Base-by-base conservation (phyloP, 2,329 filamentous ascomycete genomes). In the Aspergillus niger region DNA sequence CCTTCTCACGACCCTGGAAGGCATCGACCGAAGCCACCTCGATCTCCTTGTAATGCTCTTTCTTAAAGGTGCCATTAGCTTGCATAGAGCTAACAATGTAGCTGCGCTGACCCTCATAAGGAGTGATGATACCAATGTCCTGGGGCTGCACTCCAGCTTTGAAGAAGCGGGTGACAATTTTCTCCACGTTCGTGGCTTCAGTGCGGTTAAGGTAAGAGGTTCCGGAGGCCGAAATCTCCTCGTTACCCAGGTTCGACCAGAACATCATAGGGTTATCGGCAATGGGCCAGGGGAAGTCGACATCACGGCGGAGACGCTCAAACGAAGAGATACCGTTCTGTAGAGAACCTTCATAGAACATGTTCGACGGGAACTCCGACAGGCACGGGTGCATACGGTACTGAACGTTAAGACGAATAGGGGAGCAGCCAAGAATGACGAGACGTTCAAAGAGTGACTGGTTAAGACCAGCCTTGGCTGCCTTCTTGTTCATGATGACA, bases 401-500 rank as follows among this genome's bases (percentile, higher is more conserved):
- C 76, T 99, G 95, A 39, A 97, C 93, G 69, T 97, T 96, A 57
- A 99, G 85, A 56, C 94, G 91, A 68, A 97, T 97, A 7, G 95
- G 95, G 41, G 90, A 88, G 70, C 92, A 90, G 48, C 90, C 90
- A n/a, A 98, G 85, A 70, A 94, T 92, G 69, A 98, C 93, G 54
- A 99, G 84, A 70, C 95, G 92, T 80, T 99, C 95, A 72, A 99
- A 99, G 8, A 99, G 83, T n/a, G 94, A 98, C 77, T 98, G 95
- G 78, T 98, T 97, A 15, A 99, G 83, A 63, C 95, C 95, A 58
- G 95, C 95, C 79, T 98, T 98, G 63, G 95, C 95, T 13, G 95
- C 95, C 79, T 98, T 98, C 85, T 99, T 99, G 84, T 99, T 99
- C 94, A 99, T 99, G 74, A 99, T 98, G 70, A 99, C 95, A 1